These are phyloP conservation scores for Diplocarpon rosae DNA, from an alignment of 2,329 filamentous ascomycete species.

Conservation along the genomic window DNA sequence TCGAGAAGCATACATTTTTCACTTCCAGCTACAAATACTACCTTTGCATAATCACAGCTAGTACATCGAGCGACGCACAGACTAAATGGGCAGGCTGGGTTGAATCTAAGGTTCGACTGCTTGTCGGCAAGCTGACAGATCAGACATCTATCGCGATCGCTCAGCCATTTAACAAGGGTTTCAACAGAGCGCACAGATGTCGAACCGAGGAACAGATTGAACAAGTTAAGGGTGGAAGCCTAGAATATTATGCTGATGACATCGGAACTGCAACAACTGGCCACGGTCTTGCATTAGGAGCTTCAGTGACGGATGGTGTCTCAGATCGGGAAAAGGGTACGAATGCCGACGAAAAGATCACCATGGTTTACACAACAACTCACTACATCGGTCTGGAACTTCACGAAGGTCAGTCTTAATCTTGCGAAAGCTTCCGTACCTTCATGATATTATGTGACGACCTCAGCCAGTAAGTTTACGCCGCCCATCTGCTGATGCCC, in stretches of 20 bases:
- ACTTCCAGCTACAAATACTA: conserved; percentile 92
- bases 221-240: conserved; percentile 49
- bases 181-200: conserved; percentile 70
- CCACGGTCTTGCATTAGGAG: conserved; percentile 33
- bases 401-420: conserved; percentile 48
- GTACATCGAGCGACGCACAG: conserved; percentile 73
- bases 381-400: conserved; percentile 89
- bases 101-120: conserved; percentile 80
- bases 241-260: conserved; percentile 42
- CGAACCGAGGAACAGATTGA: conserved; percentile 49
- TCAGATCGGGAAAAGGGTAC: conserved; percentile 30
- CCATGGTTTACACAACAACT: conserved; percentile 69
- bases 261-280: conserved; percentile 25
- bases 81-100: conserved; percentile 85
- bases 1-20: conserved; percentile 87
- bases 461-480: conserved; percentile 3
- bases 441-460: neutral
- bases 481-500: conserved; percentile 27
- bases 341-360: conserved; percentile 23
- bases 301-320: conserved; percentile 30
- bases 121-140: conserved; percentile 74
- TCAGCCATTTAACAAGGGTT: conserved; percentile 87
- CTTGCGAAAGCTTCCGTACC: neutral
- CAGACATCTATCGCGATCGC: conserved; percentile 72
- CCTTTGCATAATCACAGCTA: conserved; percentile 74